phyloP scores from a whole-genome alignment of 176 grass and related monocot species.

The Eragrostis curvula region DNA sequence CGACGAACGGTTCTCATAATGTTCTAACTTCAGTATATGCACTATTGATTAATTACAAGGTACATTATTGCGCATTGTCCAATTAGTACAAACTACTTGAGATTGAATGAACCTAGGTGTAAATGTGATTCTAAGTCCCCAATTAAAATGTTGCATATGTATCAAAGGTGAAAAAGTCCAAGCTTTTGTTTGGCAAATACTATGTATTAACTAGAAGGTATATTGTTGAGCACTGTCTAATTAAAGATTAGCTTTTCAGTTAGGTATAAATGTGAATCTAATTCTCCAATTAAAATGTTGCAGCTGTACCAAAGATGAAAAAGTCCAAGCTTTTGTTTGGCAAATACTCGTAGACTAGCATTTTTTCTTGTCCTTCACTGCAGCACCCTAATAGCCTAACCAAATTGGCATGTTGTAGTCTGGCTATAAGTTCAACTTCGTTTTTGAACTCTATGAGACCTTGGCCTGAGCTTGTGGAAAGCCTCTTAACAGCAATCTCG shows the following conservation, averaged over 20 bases:
- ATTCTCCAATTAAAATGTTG: background rate
- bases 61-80: no score
- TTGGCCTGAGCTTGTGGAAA: constrained; percentile 25
- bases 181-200: no score
- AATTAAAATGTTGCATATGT: no score
- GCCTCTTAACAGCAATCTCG: constrained; percentile 29
- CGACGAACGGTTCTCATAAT: no score
- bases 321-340: constrained; percentile 38
- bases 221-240: no score
- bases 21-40: no score
- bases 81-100: no score
- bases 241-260: background rate
- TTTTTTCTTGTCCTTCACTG: constrained; percentile 22
- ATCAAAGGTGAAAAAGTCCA: no score
- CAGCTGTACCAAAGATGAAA: constrained; percentile 25
- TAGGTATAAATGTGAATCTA: background rate
- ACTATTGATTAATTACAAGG: no score
- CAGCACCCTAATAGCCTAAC: constrained; percentile 35
- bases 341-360: constrained; percentile 37
- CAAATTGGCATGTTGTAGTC: constrained; percentile 28
- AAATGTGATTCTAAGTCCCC: no score
- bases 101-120: no score
- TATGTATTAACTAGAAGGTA: no score
- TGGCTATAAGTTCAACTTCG: constrained; percentile 42
- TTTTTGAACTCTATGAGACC: constrained; percentile 36